Evolutionary conservation across 2,329 filamentous ascomycete genomes (phyloP).

Genomic region (Colletotrichum sidae): DNA sequence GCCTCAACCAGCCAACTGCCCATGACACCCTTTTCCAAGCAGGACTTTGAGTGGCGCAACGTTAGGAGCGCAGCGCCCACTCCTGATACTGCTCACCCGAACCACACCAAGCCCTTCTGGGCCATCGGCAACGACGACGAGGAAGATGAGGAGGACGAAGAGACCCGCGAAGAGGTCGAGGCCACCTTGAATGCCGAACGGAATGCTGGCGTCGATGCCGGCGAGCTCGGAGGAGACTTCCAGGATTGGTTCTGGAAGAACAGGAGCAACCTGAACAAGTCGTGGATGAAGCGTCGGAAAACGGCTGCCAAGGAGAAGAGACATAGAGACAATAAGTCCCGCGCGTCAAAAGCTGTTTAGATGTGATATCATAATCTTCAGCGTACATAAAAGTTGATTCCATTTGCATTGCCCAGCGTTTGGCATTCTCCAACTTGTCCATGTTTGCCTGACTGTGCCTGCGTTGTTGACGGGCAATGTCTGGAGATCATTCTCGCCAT

Average conservation of each 20-base stretch:
- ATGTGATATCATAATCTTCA: background rate
- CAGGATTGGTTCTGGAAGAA: conserved; percentile 78
- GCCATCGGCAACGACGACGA: conserved; percentile 58
- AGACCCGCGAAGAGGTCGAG: conserved; percentile 45
- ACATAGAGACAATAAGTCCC: conserved; percentile 72
- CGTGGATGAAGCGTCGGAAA: conserved; percentile 75
- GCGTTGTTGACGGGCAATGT: too few relatives aligned
- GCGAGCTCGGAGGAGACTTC: conserved; percentile 59
- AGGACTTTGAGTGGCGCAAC: conserved; percentile 80
- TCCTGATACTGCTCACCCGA: conserved; percentile 88
- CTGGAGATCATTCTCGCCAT: too few relatives aligned
- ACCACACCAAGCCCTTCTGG: conserved; percentile 71
- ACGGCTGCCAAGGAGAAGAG: conserved; percentile 73
- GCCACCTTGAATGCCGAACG: conserved; percentile 44
- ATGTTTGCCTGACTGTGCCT: background rate
- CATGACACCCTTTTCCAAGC: conserved; percentile 84
- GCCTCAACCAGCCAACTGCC: conserved; percentile 59
- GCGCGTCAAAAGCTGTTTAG: conserved; percentile 55
- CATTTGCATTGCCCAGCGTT: background rate
- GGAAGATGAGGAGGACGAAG: conserved; percentile 49
- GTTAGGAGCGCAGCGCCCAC: conserved; percentile 93
- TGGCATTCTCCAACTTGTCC: background rate
- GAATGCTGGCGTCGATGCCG: conserved; percentile 38
- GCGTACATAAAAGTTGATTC: conserved; percentile 15
- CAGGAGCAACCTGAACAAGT: conserved; percentile 71